phyloP scores from a whole-genome alignment of 2,329 filamentous ascomycete species.

The Colletotrichum truncatum region DNA sequence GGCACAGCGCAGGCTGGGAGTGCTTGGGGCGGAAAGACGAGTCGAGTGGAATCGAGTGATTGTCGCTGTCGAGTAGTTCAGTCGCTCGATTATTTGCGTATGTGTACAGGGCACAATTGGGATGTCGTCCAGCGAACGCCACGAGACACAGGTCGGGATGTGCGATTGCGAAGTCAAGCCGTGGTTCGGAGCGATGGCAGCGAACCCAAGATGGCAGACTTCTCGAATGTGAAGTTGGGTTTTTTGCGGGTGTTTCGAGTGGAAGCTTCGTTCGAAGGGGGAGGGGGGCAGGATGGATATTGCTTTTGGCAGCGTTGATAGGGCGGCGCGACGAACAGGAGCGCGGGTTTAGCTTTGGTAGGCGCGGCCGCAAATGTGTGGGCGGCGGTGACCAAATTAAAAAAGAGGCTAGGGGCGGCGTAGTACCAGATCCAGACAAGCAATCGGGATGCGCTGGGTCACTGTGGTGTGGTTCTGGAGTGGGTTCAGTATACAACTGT shows the following conservation, averaged over 20 bases:
- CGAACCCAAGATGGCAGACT: conserved; percentile 27
- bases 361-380: conserved; percentile 28
- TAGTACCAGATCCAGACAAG: conserved; percentile 28
- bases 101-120: conserved; percentile 15
- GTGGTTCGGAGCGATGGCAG: background rate
- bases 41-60: conserved; percentile 5
- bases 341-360: conserved; percentile 28
- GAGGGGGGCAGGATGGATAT: conserved; percentile 15
- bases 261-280: conserved; percentile 28
- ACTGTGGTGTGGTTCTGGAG: background rate
- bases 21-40: background rate
- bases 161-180: background rate
- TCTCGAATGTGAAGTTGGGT: conserved; percentile 23
- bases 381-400: conserved; percentile 28
- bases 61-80: conserved; percentile 9
- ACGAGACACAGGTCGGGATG: conserved; percentile 10
- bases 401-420: conserved; percentile 27
- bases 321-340: conserved; percentile 21
- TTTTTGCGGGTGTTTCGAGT: conserved; percentile 29
- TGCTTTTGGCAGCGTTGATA: conserved; percentile 22
- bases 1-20: conserved; percentile 4
- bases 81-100: background rate
- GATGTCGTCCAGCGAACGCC: conserved; percentile 31
- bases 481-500: background rate
- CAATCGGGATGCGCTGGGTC: background rate